Base-by-base conservation (phyloP, 2,329 filamentous ascomycete species). In the Chalaropsis ovoidea region DNA sequence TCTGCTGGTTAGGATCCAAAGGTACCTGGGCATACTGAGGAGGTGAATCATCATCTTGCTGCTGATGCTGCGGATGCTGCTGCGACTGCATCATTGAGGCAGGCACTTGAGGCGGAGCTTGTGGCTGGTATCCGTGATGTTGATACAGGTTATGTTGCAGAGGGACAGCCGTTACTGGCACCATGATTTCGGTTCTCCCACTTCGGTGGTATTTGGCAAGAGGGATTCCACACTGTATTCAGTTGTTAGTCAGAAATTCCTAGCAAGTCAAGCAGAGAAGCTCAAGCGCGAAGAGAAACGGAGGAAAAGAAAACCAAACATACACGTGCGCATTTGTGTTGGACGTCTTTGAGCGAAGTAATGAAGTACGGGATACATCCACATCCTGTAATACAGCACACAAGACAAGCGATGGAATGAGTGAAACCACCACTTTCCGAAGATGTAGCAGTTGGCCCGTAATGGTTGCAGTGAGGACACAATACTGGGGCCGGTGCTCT, bases 171-270 rank as follows among this genome's bases (percentile, higher is more conserved):
- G 61, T 61, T 17, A 58, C 56, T 24, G 68, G 70, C 49, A 69
- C 68, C 22, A 71, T 68, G 6, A 70, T 68, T 56, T 71, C 70
- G 13, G 70, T 71, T 31, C 69, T 67, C 27, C 70, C 70, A 31
- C 70, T 71, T 7, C 70, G 69, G 43, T 71, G 70, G 54, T 70
- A 71, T n/a, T 69, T 69, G 4, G 70, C 70, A 13, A 71, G 68
- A 27, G 69, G 67, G n/a, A 70, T 68, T 1, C 68, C 68, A 42
- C 70, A 71, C 69, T 71, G n/a, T 24, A 19, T 17, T n/a, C 5
- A 31, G 5, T 22, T 52, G 67, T 70, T 63, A 70, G 65, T 24
- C n/a, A 11, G 24, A 11, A 15, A 42, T 19, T 15, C 31, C 5
- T 0, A 15, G 13, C 2, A 11, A 17, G 39, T 11, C 15, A 52